phyloP scores from a whole-genome alignment of 2,329 filamentous ascomycete species.

The Cylindrodendrum hubeiense region DNA sequence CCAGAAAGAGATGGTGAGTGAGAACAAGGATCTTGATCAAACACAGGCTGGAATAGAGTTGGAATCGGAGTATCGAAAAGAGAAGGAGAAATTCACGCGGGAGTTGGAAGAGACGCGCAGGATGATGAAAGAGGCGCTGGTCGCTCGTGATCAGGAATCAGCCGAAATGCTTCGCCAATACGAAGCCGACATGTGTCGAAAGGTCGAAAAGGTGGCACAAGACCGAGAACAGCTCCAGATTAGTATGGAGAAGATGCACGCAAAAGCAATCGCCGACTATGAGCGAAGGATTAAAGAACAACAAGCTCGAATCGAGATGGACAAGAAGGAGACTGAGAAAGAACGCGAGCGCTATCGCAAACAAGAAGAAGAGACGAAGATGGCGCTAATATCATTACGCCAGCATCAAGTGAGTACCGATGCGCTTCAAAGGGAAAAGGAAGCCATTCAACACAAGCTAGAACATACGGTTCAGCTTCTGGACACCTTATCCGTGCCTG shows the following conservation, averaged over 20 bases:
- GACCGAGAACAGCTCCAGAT: background rate
- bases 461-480: too few species aligned
- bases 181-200: background rate
- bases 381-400: too few species aligned
- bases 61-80: conserved; percentile 1
- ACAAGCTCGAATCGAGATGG: too few species aligned
- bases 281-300: too few species aligned
- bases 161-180: background rate
- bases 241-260: background rate
- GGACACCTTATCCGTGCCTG: too few species aligned
- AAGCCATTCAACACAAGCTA: too few species aligned
- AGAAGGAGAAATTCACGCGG: conserved; percentile 10
- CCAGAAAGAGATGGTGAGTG: conserved; percentile 24
- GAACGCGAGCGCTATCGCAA: too few species aligned
- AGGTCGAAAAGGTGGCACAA: background rate
- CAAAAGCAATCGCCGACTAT: background rate
- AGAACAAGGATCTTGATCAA: conserved; percentile 17
- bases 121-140: background rate
- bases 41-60: conserved; percentile 18
- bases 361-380: too few species aligned
- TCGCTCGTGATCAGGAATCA: background rate
- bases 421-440: too few species aligned
- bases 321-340: too few species aligned
- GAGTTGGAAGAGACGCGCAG: conserved; percentile 16
- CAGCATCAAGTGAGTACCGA: too few species aligned